Evolutionary conservation across 129 eudicot species (phyloP).

Genomic region (Saussurea involucrata): DNA sequence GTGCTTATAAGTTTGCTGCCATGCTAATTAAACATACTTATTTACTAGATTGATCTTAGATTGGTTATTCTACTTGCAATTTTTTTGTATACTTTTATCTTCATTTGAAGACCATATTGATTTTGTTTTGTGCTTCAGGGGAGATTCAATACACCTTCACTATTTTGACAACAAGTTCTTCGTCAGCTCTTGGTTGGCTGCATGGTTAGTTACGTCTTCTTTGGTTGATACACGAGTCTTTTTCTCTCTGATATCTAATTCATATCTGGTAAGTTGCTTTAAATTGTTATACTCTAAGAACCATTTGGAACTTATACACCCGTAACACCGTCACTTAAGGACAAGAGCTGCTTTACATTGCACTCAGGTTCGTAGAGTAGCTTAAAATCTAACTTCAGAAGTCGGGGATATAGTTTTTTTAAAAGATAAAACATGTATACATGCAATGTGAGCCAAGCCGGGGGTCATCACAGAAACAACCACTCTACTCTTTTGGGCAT

Average conservation of each 20-base stretch:
- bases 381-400: too few relatives aligned
- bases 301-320: not conserved
- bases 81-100: not conserved
- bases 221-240: not conserved
- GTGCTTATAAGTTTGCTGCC: not conserved
- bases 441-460: not conserved
- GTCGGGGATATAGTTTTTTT: not conserved
- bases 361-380: too few relatives aligned
- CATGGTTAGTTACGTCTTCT: conserved; percentile 64
- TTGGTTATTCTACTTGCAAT: not conserved
- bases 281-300: not conserved
- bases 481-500: too few relatives aligned
- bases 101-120: not conserved
- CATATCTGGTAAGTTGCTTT: not conserved
- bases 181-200: conserved; percentile 78
- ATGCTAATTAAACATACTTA: not conserved
- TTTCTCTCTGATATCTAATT: not conserved
- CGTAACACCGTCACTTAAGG: not conserved
- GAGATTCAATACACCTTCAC: conserved; percentile 80
- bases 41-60: conserved; percentile 2
- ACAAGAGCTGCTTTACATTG: not conserved
- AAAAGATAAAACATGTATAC: not conserved
- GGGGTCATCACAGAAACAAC: too few relatives aligned
- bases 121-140: conserved; percentile 48
- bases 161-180: conserved; percentile 80